These are phyloP conservation scores for Akebia trifoliata DNA, from an alignment of 164 flowering plant species.

Conservation along the genomic window DNA sequence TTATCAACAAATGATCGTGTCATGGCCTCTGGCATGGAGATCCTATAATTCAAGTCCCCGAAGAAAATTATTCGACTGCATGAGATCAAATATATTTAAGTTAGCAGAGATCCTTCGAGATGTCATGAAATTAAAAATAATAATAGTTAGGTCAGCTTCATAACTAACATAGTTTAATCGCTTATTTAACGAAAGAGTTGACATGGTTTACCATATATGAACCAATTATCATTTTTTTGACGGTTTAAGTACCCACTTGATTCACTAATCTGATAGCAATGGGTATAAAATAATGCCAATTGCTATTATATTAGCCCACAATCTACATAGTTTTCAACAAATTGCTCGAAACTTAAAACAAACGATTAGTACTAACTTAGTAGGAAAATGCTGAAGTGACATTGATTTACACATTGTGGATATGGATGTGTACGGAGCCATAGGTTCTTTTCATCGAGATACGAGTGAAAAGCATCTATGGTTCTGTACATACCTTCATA, in stretches of 20 bases:
- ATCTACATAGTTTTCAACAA: not conserved
- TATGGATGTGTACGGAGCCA: too few relatives aligned
- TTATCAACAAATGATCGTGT: slow-evolving; percentile 23
- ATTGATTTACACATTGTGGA: too few relatives aligned
- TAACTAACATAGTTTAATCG: not conserved
- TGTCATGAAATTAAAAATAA: too few relatives aligned
- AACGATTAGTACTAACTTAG: too few relatives aligned
- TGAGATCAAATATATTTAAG: not conserved
- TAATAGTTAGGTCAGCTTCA: not conserved
- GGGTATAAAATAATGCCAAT: slow-evolving; percentile 7
- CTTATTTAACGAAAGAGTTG: too few relatives aligned
- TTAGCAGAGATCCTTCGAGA: not conserved
- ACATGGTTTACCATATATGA: too few relatives aligned
- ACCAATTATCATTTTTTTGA: slow-evolving; percentile 6
- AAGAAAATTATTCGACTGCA: slow-evolving; percentile 32
- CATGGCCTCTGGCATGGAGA: slow-evolving; percentile 27
- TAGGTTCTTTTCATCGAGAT: too few relatives aligned
- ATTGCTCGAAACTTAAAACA: too few relatives aligned
- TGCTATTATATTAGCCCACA: too few relatives aligned
- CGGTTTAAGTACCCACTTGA: slow-evolving; percentile 13
- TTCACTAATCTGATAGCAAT: not conserved
- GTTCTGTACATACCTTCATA: too few relatives aligned
- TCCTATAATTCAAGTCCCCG: slow-evolving; percentile 39
- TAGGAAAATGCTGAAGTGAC: too few relatives aligned
- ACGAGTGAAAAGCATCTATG: too few relatives aligned